These are phyloP conservation scores for Millerozyma acaciae DNA, from an alignment of 805 yeast genomes.

Conservation along the genomic window DNA sequence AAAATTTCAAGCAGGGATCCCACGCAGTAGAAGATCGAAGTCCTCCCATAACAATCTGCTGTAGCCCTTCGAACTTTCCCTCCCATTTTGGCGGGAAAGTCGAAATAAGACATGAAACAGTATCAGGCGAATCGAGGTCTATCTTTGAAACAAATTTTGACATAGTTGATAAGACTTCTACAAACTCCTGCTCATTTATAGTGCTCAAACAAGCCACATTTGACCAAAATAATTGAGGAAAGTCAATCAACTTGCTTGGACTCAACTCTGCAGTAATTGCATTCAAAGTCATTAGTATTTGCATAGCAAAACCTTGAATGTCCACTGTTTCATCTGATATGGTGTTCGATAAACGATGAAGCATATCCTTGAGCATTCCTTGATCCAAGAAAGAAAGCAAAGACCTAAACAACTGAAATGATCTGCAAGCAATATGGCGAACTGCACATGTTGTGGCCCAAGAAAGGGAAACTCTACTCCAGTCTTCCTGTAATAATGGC, in stretches of 20 bases:
- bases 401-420: constrained; percentile 89
- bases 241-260: constrained; percentile 72
- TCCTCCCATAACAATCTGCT: constrained; percentile 75
- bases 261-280: constrained; percentile 86
- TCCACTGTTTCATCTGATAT: constrained; percentile 85
- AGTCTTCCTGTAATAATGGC: constrained; percentile 63
- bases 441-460: constrained; percentile 99
- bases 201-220: constrained; percentile 88
- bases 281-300: constrained; percentile 91
- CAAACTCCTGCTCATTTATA: constrained; percentile 87
- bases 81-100: constrained; percentile 97
- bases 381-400: constrained; percentile 78
- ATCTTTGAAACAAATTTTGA: constrained; percentile 82
- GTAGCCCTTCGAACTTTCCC: constrained; percentile 87
- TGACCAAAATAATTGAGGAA: constrained; percentile 95
- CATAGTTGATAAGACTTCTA: constrained; percentile 79
- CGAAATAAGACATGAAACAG: constrained; percentile 75
- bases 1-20: constrained; percentile 68
- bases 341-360: constrained; percentile 88
- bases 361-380: constrained; percentile 87
- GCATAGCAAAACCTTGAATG: constrained; percentile 96
- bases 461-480: constrained; percentile 77
- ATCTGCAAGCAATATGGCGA: constrained; percentile 92
- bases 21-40: constrained; percentile 76
- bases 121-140: constrained; percentile 79